phyloP scores from a whole-genome alignment of 768 basidiomycete species.

The Suillus lakei region DNA sequence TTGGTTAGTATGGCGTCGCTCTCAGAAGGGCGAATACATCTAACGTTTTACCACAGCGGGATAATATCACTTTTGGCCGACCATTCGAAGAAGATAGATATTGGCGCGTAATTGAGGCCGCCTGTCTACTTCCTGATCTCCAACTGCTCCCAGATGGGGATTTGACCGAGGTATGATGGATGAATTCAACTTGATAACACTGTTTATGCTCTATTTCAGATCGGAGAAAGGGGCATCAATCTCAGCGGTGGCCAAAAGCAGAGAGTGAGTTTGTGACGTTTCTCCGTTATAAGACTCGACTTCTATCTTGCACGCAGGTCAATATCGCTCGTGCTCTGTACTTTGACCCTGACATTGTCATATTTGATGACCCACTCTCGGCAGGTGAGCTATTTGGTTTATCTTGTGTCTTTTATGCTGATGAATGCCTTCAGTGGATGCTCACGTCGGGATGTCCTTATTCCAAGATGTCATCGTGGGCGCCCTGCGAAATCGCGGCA shows the following conservation, averaged over 20 bases:
- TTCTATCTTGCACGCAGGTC: slow-evolving; percentile 39
- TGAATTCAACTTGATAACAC: background rate
- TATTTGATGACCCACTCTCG: slow-evolving; percentile 71
- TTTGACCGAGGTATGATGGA: slow-evolving; percentile 60
- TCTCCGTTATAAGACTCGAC: background rate
- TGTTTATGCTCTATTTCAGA: slow-evolving; percentile 39
- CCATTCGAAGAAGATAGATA: slow-evolving; percentile 67
- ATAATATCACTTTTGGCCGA: slow-evolving; percentile 72
- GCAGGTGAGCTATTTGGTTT: slow-evolving; percentile 48
- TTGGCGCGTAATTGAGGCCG: slow-evolving; percentile 62
- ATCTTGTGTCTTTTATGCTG: background rate
- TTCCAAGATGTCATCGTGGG: slow-evolving; percentile 67
- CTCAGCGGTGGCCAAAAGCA: slow-evolving; percentile 71
- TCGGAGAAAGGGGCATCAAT: slow-evolving; percentile 75
- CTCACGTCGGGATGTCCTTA: slow-evolving; percentile 72
- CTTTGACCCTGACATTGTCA: slow-evolving; percentile 60
- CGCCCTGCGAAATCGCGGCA: slow-evolving; percentile 46
- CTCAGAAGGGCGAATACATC: background rate
- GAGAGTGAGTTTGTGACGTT: slow-evolving; percentile 38
- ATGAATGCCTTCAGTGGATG: slow-evolving; percentile 54
- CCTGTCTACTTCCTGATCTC: slow-evolving; percentile 66
- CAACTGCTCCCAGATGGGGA: slow-evolving; percentile 72
- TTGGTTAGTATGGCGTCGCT: slow-evolving; percentile 39
- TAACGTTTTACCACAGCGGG: slow-evolving; percentile 43
- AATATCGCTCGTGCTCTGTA: slow-evolving; percentile 77